A percentile compares a stretch with the other conserved stretches of the same genome.
phyloP scores from a whole-genome alignment of 2,329 filamentous ascomycete genomes.

The Pleurostoma richardsiae region DNA sequence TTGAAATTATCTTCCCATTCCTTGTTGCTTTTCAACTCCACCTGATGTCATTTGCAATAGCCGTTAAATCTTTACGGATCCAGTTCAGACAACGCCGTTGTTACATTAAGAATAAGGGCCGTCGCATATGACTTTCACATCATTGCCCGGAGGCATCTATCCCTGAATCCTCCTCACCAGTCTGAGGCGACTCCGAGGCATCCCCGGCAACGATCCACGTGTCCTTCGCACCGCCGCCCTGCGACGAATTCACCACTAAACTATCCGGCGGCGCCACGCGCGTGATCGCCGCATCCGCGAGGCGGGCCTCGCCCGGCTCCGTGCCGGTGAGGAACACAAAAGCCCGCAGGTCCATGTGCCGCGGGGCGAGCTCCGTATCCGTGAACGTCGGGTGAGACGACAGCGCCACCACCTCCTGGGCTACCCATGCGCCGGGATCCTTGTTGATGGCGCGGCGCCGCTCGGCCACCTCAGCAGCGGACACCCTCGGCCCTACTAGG shows the following conservation, averaged over 20 bases:
- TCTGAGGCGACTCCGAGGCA: neutral
- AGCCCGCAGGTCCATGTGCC: neutral
- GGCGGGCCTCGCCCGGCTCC: neutral
- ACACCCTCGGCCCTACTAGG: neutral
- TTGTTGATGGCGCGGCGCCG: neutral
- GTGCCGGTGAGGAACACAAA: constrained; percentile 1
- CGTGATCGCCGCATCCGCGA: neutral
- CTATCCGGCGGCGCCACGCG: neutral
- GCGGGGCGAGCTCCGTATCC: neutral
- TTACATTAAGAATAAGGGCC: no score
- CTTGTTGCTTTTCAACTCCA: no score
- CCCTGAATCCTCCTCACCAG: no score
- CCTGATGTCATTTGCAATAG: no score
- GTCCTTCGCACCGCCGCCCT: neutral
- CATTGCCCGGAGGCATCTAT: no score
- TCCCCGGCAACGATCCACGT: constrained; percentile 1
- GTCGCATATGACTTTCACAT: no score
- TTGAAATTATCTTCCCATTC: no score
- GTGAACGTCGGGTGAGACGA: neutral
- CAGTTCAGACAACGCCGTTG: no score
- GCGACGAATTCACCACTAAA: neutral
- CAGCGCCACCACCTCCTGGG: constrained; percentile 1
- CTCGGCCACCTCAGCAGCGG: neutral
- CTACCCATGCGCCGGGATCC: neutral
- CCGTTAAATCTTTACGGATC: no score